phyloP scores from a whole-genome alignment of 306 rosid genomes.

The Malus sieversii region DNA sequence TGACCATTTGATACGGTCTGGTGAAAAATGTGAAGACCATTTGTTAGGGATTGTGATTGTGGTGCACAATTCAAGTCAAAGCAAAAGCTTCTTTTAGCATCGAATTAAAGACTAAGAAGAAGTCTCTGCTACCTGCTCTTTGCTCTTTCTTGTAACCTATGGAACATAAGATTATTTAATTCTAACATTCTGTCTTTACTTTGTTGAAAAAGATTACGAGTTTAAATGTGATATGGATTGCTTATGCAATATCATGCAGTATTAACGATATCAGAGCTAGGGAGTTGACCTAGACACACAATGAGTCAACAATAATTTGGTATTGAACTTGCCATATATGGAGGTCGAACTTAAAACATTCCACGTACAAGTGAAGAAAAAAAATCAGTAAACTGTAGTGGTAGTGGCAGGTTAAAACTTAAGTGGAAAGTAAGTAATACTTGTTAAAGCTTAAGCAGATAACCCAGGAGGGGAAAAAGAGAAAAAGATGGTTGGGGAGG shows the following conservation, averaged over 20 bases:
- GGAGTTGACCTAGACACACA: neutral
- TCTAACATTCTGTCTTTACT: no score
- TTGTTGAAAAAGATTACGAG: no score
- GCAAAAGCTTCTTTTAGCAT: conserved; percentile 42
- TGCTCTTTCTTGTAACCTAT: conserved; percentile 20
- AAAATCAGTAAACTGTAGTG: no score
- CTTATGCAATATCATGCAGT: no score
- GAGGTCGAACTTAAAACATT: no score
- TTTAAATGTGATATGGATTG: no score
- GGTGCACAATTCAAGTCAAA: conserved; percentile 46
- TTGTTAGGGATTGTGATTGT: conserved; percentile 18
- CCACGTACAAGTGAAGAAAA: no score
- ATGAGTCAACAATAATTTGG: no score
- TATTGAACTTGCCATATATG: no score
- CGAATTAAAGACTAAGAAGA: conserved; percentile 30
- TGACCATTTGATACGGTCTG: conserved; percentile 8
- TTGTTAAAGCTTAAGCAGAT: conserved; percentile 21
- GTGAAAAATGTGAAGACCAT: conserved; percentile 13
- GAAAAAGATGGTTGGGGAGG: neutral
- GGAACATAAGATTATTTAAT: neutral
- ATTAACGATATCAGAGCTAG: no score
- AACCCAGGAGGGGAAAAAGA: neutral
- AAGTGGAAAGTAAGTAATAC: conserved; percentile 21
- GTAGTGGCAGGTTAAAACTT: conserved; percentile 26
- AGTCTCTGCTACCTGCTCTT: conserved; percentile 35